phyloP scores from a whole-genome alignment of 306 rosid species.

The Clitoria ternatea region DNA sequence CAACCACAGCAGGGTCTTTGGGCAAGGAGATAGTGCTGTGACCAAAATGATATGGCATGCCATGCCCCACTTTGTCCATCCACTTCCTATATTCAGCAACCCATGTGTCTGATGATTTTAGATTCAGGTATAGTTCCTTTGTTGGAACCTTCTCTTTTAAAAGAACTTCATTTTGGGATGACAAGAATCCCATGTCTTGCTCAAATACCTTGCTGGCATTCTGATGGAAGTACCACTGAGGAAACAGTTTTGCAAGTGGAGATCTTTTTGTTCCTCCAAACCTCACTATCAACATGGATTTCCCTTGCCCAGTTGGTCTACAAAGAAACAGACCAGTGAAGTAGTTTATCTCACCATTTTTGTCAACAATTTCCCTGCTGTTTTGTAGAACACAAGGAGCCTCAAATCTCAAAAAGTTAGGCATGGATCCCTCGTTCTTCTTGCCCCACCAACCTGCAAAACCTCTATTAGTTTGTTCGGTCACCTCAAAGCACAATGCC shows the following conservation, averaged over 20 bases:
- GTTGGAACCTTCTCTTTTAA: conserved; percentile 81
- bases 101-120: conserved; percentile 88
- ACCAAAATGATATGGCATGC: conserved; percentile 97
- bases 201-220: conserved; percentile 92
- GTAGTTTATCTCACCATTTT: conserved; percentile 59
- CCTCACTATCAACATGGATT: conserved; percentile 87
- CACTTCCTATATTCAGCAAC: conserved; percentile 90
- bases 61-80: conserved; percentile 99
- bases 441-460: conserved; percentile 95
- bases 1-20: conserved; percentile 81
- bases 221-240: conserved; percentile 92
- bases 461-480: conserved; percentile 76
- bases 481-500: conserved; percentile 62
- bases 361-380: conserved; percentile 52
- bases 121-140: conserved; percentile 68
- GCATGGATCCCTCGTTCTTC: conserved; percentile 42
- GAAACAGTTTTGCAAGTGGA: conserved; percentile 54
- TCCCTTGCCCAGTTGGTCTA: conserved; percentile 95
- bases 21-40: conserved; percentile 83
- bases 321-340: conserved; percentile 84
- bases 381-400: conserved; percentile 95
- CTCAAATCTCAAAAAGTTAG: conserved; percentile 65
- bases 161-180: conserved; percentile 85
- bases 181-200: conserved; percentile 98
- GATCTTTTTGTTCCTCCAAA: conserved; percentile 73